These are phyloP conservation scores for Starmerella asiatica DNA, from an alignment of 805 yeast species.

Conservation along the genomic window DNA sequence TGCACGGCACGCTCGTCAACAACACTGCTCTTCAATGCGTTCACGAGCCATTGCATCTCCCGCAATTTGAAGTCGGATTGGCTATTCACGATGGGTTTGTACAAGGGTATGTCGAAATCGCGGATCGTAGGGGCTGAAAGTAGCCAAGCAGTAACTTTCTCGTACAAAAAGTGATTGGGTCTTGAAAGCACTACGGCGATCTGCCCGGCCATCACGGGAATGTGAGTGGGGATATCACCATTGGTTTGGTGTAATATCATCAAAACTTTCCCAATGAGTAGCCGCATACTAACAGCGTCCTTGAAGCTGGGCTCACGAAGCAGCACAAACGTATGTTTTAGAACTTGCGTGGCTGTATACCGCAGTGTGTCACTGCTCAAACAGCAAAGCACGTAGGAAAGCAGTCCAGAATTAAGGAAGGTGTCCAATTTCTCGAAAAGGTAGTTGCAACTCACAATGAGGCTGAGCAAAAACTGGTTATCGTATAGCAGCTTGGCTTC, in stretches of 20 bases:
- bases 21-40: constrained; percentile 36
- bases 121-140: constrained; percentile 39
- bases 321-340: constrained; percentile 2
- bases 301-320: constrained; percentile 15
- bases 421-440: constrained; percentile 29
- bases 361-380: constrained; percentile 1
- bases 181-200: constrained; percentile 44
- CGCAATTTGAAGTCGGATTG: constrained; percentile 32
- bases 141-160: constrained; percentile 53
- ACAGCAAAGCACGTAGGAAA: constrained; percentile 12
- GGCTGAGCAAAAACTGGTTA: constrained; percentile 51
- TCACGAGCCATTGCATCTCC: constrained; percentile 56
- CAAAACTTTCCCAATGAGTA: constrained; percentile 17
- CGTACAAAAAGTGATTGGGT: constrained; percentile 66
- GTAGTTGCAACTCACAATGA: constrained; percentile 25
- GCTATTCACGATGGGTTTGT: constrained; percentile 17
- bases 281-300: constrained; percentile 16
- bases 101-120: constrained; percentile 35
- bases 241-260: constrained; percentile 1
- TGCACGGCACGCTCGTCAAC: constrained; percentile 40
- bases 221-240: constrained; percentile 23
- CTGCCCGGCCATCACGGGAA: constrained; percentile 44
- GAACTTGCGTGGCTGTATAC: constrained; percentile 4
- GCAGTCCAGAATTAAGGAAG: constrained; percentile 26
- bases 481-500: constrained; percentile 32